phyloP scores from a whole-genome alignment of 1,284 basidiomycete species.

The Ceratobasidium sp. region DNA sequence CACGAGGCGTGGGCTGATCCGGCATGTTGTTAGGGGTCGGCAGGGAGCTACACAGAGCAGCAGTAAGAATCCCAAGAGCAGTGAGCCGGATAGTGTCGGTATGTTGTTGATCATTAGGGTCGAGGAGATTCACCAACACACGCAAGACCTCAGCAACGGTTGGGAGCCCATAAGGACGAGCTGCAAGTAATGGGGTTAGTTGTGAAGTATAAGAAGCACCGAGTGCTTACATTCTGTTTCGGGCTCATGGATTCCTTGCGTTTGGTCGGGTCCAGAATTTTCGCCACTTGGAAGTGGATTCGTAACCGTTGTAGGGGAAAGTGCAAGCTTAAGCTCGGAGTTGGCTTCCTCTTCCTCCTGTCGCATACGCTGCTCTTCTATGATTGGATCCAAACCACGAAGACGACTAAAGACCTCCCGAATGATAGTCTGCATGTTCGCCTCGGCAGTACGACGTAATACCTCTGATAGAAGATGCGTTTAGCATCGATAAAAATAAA shows the following conservation, averaged over 20 bases:
- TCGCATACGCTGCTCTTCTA: conserved; percentile 70
- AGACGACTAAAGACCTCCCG: conserved; percentile 82
- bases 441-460: conserved; percentile 90
- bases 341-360: conserved; percentile 38
- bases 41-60: conserved; percentile 64
- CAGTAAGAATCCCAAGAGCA: conserved; percentile 86
- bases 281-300: conserved; percentile 26
- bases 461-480: conserved; percentile 64
- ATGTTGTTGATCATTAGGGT: conserved; percentile 93
- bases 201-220: conserved; percentile 8
- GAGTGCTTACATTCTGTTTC: conserved; percentile 57
- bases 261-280: conserved; percentile 19
- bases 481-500: background rate
- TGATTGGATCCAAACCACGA: conserved; percentile 66
- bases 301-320: conserved; percentile 22
- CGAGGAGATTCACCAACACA: conserved; percentile 93
- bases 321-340: conserved; percentile 18
- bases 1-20: conserved; percentile 71
- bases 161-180: conserved; percentile 79
- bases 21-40: background rate
- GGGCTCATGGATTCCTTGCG: conserved; percentile 42
- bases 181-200: conserved; percentile 41
- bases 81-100: conserved; percentile 95
- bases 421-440: conserved; percentile 90
- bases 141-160: conserved; percentile 93